A percentile compares a stretch with the other conserved stretches of the same genome.
These are phyloP conservation scores for Podila clonocystis DNA, from an alignment of 192 early-diverging fungal genomes.

Conservation along the genomic window DNA sequence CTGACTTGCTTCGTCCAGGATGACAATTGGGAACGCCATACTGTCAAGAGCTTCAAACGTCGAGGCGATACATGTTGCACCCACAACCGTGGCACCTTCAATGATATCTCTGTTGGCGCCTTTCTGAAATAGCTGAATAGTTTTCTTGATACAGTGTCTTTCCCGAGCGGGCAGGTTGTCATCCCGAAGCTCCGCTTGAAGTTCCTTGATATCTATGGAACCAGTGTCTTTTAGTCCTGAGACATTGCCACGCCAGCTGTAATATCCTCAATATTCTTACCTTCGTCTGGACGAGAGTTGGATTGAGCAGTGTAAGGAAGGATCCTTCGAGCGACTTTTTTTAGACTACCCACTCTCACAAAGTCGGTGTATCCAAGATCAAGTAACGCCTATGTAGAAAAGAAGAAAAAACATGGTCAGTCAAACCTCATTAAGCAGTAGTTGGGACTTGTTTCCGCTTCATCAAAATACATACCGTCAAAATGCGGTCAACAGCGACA, in stretches of 20 bases:
- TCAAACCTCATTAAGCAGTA: too few species aligned
- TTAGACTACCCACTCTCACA: slow-evolving; percentile 75
- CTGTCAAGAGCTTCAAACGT: slow-evolving; percentile 30
- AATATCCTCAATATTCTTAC: slow-evolving; percentile 7
- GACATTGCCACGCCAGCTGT: not conserved
- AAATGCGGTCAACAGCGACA: slow-evolving; percentile 81
- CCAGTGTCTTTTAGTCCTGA: not conserved
- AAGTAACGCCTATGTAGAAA: slow-evolving; percentile 55
- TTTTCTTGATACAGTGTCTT: slow-evolving; percentile 54
- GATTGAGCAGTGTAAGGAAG: slow-evolving; percentile 70
- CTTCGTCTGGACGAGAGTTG: slow-evolving; percentile 44
- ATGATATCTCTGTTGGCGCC: slow-evolving; percentile 62
- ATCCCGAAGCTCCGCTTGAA: slow-evolving; percentile 77
- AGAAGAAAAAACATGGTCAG: not conserved
- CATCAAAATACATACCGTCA: slow-evolving; percentile 43
- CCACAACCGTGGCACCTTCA: slow-evolving; percentile 64
- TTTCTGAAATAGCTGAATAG: slow-evolving; percentile 64
- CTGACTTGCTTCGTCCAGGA: slow-evolving; percentile 90
- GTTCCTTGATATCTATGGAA: slow-evolving; percentile 76
- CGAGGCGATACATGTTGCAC: slow-evolving; percentile 86
- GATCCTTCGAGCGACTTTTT: slow-evolving; percentile 71
- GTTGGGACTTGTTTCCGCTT: too few species aligned
- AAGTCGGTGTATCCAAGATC: slow-evolving; percentile 73
- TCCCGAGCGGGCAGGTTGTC: slow-evolving; percentile 55
- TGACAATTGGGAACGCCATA: slow-evolving; percentile 43